phyloP scores from a whole-genome alignment of 2,329 filamentous ascomycete species.

The Biscogniauxia mediterranea region DNA sequence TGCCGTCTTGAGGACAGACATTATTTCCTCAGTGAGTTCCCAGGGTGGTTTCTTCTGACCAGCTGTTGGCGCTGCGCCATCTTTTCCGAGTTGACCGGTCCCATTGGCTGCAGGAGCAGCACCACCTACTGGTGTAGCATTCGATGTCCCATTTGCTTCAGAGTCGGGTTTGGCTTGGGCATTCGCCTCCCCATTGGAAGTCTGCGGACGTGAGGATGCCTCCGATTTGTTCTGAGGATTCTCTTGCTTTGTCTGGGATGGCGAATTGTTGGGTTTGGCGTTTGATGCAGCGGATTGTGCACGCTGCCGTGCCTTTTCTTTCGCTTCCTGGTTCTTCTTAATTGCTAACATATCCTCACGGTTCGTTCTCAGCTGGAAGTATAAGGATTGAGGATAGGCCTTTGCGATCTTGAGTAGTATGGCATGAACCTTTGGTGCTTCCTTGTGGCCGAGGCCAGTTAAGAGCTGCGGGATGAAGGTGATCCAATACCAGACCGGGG shows the following conservation, averaged over 20 bases:
- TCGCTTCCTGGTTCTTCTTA: constrained; percentile 81
- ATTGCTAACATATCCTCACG: constrained; percentile 91
- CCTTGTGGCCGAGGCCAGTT: constrained; percentile 85
- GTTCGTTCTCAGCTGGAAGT: constrained; percentile 91
- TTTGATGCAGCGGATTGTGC: constrained; percentile 45
- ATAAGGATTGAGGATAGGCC: constrained; percentile 90
- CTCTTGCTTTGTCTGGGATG: constrained; percentile 54
- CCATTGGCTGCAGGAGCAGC: constrained; percentile 22
- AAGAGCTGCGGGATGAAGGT: constrained; percentile 97
- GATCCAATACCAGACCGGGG: constrained; percentile 99
- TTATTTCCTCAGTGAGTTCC: constrained; percentile 95
- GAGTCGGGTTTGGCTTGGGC: constrained; percentile 45
- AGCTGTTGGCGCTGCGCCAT: constrained; percentile 30
- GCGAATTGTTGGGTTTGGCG: constrained; percentile 46
- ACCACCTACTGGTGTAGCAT: constrained; percentile 20
- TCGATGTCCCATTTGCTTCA: constrained; percentile 32
- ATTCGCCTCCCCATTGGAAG: constrained; percentile 46
- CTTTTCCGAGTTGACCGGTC: constrained; percentile 27
- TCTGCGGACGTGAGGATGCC: constrained; percentile 47
- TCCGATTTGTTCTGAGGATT: constrained; percentile 41
- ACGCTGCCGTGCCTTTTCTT: constrained; percentile 59
- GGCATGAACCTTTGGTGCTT: constrained; percentile 80
- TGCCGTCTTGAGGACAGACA: constrained; percentile 91
- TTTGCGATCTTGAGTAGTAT: constrained; percentile 94
- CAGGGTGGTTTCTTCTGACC: constrained; percentile 76